Evolutionary conservation across 1,139 yeast genomes (phyloP).

Genomic region (Dujonia santamariae): DNA sequence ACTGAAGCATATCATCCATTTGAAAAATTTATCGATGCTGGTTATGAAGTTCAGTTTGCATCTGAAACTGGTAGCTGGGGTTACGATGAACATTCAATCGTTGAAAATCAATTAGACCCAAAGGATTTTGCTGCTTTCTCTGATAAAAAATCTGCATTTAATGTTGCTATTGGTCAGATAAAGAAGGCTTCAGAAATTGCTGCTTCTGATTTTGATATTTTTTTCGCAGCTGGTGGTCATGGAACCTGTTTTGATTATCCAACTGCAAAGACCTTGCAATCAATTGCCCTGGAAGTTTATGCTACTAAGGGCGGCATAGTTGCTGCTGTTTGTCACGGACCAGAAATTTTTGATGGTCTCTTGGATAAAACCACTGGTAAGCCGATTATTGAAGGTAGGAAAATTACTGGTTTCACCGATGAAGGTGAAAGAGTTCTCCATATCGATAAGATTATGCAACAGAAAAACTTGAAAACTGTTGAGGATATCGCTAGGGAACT

Average conservation of each 20-base stretch:
- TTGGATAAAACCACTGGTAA: slow-evolving; percentile 40
- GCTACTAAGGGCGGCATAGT: slow-evolving; percentile 48
- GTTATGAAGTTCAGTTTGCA: slow-evolving; percentile 51
- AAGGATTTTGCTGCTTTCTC: slow-evolving; percentile 38
- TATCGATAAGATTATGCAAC: slow-evolving; percentile 31
- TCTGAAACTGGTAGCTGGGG: slow-evolving; percentile 58
- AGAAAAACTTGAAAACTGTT: slow-evolving; percentile 30
- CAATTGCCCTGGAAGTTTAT: slow-evolving; percentile 44
- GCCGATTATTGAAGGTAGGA: slow-evolving; percentile 48
- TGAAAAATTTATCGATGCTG: slow-evolving; percentile 41
- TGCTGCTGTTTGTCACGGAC: slow-evolving; percentile 68
- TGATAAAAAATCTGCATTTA: slow-evolving; percentile 37
- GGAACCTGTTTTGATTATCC: slow-evolving; percentile 61
- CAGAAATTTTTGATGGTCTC: slow-evolving; percentile 49
- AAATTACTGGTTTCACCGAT: slow-evolving; percentile 60
- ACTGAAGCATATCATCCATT: slow-evolving; percentile 60
- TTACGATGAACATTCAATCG: slow-evolving; percentile 51
- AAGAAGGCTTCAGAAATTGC: slow-evolving; percentile 44
- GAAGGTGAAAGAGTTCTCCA: slow-evolving; percentile 46
- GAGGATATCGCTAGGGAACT: slow-evolving; percentile 29
- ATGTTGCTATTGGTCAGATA: slow-evolving; percentile 27
- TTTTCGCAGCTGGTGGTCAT: slow-evolving; percentile 67
- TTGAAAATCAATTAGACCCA: slow-evolving; percentile 36
- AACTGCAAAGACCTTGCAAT: slow-evolving; percentile 44
- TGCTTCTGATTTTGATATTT: slow-evolving; percentile 47